A percentile compares a stretch with the other conserved stretches of the same genome.
Conservation (phyloP, 768 basidiomycete genomes). For the Suillus bovinus region DNA sequence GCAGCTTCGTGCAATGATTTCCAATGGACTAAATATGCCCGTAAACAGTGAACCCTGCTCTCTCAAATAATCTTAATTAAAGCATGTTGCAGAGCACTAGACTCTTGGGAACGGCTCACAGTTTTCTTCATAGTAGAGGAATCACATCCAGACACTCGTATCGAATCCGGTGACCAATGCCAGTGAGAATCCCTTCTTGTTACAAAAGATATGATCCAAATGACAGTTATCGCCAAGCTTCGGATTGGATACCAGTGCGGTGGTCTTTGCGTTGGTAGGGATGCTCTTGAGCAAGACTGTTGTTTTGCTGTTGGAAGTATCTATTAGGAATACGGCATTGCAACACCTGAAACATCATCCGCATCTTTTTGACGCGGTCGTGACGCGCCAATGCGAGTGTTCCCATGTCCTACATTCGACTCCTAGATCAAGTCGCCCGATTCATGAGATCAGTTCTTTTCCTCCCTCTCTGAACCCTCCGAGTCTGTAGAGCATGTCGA, state of each 20-base stretch:
- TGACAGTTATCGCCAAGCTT: background rate
- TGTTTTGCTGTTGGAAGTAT: background rate
- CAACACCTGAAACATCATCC: background rate
- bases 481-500: no score
- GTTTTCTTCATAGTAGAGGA: background rate
- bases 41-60: background rate
- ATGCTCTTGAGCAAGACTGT: background rate
- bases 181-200: background rate
- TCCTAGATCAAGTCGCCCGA: no score
- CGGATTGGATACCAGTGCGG: background rate
- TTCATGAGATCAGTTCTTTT: no score
- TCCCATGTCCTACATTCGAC: no score
- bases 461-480: no score
- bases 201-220: background rate
- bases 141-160: conserved; percentile 9
- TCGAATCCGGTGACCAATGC: background rate
- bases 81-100: background rate
- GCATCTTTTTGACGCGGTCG: no score
- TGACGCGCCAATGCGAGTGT: no score
- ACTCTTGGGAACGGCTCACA: background rate
- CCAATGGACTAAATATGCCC: background rate
- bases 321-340: background rate
- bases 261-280: background rate
- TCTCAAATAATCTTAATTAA: background rate
- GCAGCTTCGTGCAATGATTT: background rate